Conservation (phyloP, 371 early-diverging fungal genomes). For the Rhizopus microsporus region DNA sequence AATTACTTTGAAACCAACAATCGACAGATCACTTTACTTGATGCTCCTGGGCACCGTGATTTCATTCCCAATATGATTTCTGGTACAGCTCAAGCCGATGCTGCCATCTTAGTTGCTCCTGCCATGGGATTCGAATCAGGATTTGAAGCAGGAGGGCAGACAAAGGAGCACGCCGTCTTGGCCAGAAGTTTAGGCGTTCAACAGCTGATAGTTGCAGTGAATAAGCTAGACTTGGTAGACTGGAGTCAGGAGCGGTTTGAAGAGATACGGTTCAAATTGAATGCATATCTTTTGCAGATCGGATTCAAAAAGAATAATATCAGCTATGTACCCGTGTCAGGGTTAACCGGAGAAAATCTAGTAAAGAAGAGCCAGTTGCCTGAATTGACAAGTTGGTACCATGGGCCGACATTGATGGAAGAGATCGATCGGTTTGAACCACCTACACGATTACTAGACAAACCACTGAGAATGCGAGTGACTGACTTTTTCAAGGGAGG, state of each 20-base stretch:
- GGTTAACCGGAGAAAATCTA: conserved; percentile 87
- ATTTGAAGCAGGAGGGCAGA: conserved; percentile 96
- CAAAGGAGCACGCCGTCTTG: conserved; percentile 94
- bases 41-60: conserved; percentile 99
- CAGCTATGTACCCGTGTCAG: conserved; percentile 85
- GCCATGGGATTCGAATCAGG: conserved; percentile 97
- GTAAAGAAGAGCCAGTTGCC: conserved; percentile 40
- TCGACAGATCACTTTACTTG: conserved; percentile 83
- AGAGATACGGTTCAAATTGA: conserved; percentile 69
- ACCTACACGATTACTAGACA: conserved; percentile 75
- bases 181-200: conserved; percentile 87
- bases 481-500: conserved; percentile 88
- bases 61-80: conserved; percentile 99
- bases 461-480: conserved; percentile 81
- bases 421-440: conserved; percentile 68
- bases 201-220: conserved; percentile 89
- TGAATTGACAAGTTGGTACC: conserved; percentile 66
- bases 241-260: conserved; percentile 81
- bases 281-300: conserved; percentile 66
- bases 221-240: conserved; percentile 85
- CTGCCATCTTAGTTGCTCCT: conserved; percentile 95
- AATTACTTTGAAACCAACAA: conserved; percentile 85
- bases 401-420: conserved; percentile 64
- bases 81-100: conserved; percentile 97
- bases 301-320: conserved; percentile 78